These are phyloP conservation scores for Raddia distichophylla DNA, from an alignment of 176 grass and related monocot species.

Conservation along the genomic window DNA sequence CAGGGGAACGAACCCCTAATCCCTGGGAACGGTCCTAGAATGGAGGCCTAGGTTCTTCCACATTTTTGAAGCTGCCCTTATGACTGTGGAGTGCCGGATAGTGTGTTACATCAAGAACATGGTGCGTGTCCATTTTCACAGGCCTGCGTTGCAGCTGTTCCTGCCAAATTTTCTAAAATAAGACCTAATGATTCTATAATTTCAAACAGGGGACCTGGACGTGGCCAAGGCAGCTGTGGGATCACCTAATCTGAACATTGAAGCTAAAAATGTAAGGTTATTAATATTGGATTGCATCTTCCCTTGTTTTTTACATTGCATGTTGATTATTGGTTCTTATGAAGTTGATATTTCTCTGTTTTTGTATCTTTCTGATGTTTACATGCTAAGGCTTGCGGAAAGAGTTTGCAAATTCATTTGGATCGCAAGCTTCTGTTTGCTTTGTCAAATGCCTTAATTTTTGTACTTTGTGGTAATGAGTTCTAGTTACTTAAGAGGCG, in stretches of 20 bases:
- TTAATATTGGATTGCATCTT: background rate
- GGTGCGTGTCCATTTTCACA: background rate
- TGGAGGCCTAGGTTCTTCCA: too few species aligned
- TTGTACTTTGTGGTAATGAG: background rate
- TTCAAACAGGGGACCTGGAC: background rate
- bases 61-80: constrained; percentile 8
- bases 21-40: too few species aligned
- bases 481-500: too few species aligned
- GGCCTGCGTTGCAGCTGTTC: background rate
- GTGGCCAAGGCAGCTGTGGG: background rate
- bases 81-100: background rate
- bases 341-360: background rate
- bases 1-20: too few species aligned
- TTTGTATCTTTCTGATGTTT: background rate
- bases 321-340: background rate
- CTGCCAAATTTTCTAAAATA: background rate
- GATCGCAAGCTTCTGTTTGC: too few species aligned
- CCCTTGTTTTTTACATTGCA: background rate
- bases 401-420: background rate
- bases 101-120: background rate
- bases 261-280: constrained; percentile 18
- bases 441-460: background rate
- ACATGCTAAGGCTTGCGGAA: background rate
- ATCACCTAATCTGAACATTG: background rate
- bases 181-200: background rate